Evolutionary conservation across 352 stramenopile genomes (phyloP).

Genomic region (Pythium guiyangense): DNA sequence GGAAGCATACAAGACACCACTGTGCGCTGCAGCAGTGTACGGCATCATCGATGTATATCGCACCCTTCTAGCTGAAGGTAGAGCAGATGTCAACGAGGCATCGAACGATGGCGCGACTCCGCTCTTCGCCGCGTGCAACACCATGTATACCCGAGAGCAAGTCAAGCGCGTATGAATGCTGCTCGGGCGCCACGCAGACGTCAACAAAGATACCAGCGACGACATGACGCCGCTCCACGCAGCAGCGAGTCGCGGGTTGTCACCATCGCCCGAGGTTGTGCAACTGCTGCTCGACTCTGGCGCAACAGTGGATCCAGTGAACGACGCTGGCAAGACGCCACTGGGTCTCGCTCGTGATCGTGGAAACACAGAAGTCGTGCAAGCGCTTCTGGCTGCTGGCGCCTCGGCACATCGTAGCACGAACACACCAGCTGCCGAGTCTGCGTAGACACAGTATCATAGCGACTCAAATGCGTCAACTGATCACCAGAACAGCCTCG

Average conservation of each 20-base stretch:
- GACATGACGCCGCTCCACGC: not conserved
- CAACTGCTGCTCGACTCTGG: not conserved
- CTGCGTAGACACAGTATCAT: not conserved
- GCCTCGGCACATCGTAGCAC: not conserved
- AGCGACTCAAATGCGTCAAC: too few relatives aligned
- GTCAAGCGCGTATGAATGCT: not conserved
- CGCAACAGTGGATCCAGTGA: not conserved
- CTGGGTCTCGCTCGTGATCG: not conserved
- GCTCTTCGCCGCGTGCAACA: too few relatives aligned
- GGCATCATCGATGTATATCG: not conserved
- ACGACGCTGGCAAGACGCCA: not conserved
- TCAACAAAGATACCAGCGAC: not conserved
- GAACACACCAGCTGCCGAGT: too few relatives aligned
- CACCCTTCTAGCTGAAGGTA: too few relatives aligned
- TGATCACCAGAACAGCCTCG: too few relatives aligned
- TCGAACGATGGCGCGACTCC: not conserved
- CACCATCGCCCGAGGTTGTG: not conserved
- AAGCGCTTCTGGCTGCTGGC: not conserved
- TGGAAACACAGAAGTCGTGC: too few relatives aligned
- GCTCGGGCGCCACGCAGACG: not conserved
- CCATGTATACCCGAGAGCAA: not conserved
- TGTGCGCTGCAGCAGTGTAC: not conserved
- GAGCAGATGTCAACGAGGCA: not conserved
- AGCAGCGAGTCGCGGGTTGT: not conserved
- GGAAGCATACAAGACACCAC: too few relatives aligned